Conservation (phyloP, 306 rosid species). For the Sindora glabra region DNA sequence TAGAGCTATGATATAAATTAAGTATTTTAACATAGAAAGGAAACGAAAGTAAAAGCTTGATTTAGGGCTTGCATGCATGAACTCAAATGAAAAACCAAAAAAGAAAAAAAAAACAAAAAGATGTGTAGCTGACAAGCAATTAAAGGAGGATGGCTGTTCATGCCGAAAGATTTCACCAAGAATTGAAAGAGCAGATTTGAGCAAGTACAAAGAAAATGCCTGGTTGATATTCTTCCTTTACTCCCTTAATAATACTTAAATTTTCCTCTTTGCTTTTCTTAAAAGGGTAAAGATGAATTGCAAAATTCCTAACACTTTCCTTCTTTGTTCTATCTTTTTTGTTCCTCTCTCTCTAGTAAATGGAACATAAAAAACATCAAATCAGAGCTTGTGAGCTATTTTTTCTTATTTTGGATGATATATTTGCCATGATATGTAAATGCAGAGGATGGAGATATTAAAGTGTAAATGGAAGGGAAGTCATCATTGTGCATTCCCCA, state of each 20-base stretch:
- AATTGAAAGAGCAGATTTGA: slow-evolving; percentile 4
- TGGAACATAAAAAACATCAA: slow-evolving; percentile 10
- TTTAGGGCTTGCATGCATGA: neutral
- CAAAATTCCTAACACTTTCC: neutral
- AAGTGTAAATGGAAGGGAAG: neutral
- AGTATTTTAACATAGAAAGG: neutral
- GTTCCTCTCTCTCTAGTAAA: neutral
- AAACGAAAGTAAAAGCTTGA: slow-evolving; percentile 5
- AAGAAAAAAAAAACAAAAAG: neutral
- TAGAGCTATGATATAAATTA: neutral
- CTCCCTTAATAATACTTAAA: too few species aligned
- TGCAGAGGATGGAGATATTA: neutral
- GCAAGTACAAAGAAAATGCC: slow-evolving; percentile 21
- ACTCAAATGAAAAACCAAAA: neutral
- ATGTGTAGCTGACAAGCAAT: slow-evolving; percentile 1
- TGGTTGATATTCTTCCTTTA: slow-evolving; percentile 14
- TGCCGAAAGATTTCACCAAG: slow-evolving; percentile 24
- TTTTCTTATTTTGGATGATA: neutral
- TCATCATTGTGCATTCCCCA: slow-evolving; percentile 26
- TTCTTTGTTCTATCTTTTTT: neutral
- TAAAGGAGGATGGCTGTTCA: slow-evolving; percentile 8
- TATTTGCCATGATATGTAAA: neutral
- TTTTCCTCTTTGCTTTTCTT: slow-evolving; percentile 10
- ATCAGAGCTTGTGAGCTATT: neutral
- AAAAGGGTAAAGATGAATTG: neutral